Evolutionary conservation across 1,284 basidiomycete species (phyloP).

Genomic region (Moesziomyces globuligerus): DNA sequence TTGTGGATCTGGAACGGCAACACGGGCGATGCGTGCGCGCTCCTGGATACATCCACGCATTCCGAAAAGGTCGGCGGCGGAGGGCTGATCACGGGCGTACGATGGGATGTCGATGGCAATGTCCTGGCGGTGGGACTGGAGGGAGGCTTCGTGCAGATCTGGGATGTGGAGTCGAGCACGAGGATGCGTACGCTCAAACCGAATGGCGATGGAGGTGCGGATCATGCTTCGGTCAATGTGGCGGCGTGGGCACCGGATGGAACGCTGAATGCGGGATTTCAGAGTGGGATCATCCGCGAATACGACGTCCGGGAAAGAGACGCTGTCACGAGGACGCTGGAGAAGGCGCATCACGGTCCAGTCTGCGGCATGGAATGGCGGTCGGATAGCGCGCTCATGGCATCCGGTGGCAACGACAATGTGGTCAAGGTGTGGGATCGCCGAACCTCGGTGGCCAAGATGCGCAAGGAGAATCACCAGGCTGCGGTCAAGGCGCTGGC

Average conservation of each 20-base stretch:
- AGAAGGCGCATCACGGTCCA: constrained; percentile 61
- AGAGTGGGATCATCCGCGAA: constrained; percentile 62
- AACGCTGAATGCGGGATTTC: constrained; percentile 61
- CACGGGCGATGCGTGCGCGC: constrained; percentile 80
- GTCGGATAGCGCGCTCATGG: constrained; percentile 75
- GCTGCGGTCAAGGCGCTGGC: constrained; percentile 76
- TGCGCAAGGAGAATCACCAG: constrained; percentile 79
- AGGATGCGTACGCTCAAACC: constrained; percentile 77
- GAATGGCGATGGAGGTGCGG: constrained; percentile 58
- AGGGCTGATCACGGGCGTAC: constrained; percentile 76
- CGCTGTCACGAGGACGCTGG: constrained; percentile 54
- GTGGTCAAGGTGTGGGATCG: constrained; percentile 93
- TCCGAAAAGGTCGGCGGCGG: constrained; percentile 63
- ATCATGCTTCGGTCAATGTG: constrained; percentile 53
- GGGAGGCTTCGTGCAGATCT: constrained; percentile 90
- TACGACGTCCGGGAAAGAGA: constrained; percentile 64
- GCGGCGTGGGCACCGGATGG: constrained; percentile 63
- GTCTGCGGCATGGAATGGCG: constrained; percentile 66
- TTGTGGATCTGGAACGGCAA: constrained; percentile 82
- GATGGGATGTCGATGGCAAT: constrained; percentile 86
- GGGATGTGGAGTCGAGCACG: constrained; percentile 84
- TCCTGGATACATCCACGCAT: constrained; percentile 69
- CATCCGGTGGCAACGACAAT: constrained; percentile 97
- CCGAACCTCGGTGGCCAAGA: constrained; percentile 84
- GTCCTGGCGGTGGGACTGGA: constrained; percentile 88